Conservation (phyloP, 805 yeast genomes). For the Monosporozyma siamensis region DNA sequence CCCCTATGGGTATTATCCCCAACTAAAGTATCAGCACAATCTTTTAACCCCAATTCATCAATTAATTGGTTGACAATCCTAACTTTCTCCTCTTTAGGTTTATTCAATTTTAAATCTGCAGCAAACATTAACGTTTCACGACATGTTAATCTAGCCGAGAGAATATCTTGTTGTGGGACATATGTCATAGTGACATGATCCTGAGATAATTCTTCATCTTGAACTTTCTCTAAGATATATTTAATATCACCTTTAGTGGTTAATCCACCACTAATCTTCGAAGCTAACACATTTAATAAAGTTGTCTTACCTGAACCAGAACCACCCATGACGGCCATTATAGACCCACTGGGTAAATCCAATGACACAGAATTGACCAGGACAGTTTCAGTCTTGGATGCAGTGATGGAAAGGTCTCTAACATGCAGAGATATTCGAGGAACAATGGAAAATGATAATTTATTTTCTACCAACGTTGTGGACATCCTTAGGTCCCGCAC, state of each 20-base stretch:
- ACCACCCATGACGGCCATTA: conserved; percentile 80
- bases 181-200: conserved; percentile 37
- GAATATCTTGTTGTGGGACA: conserved; percentile 65
- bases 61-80: conserved; percentile 51
- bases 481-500: conserved; percentile 3
- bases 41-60: conserved; percentile 54
- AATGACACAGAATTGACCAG: conserved; percentile 47
- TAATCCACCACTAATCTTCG: conserved; percentile 37
- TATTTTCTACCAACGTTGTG: conserved; percentile 15
- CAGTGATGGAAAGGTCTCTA: conserved; percentile 19
- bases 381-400: conserved; percentile 26
- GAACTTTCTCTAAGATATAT: conserved; percentile 14
- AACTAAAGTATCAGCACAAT: conserved; percentile 50
- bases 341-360: conserved; percentile 48
- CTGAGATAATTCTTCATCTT: background rate
- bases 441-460: conserved; percentile 16
- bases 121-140: conserved; percentile 61
- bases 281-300: conserved; percentile 54
- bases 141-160: conserved; percentile 63
- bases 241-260: conserved; percentile 36
- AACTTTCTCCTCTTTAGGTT: conserved; percentile 36
- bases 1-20: conserved; percentile 49
- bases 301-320: conserved; percentile 87
- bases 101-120: conserved; percentile 56
- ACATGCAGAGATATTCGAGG: conserved; percentile 20